These are phyloP conservation scores for Quercus aquifolioides DNA, from an alignment of 306 rosid species.

Conservation along the genomic window DNA sequence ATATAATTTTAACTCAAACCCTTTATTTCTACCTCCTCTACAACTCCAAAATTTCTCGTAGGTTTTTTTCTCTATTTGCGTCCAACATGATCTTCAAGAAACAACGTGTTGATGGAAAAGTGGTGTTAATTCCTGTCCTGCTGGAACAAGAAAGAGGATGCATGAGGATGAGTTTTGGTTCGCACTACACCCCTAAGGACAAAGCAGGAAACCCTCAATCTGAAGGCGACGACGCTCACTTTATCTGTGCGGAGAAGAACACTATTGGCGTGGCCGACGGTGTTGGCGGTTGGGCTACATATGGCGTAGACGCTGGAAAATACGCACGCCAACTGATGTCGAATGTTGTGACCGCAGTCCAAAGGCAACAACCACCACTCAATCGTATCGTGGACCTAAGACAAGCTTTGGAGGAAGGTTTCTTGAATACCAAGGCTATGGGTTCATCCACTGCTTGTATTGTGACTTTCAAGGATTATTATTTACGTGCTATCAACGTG, in stretches of 20 bases:
- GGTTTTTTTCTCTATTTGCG: too few species aligned
- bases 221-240: constrained; percentile 12
- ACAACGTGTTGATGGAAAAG: too few species aligned
- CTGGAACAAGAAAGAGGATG: too few species aligned
- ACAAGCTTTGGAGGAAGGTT: background rate
- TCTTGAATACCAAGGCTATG: background rate
- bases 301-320: background rate
- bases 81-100: too few species aligned
- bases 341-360: background rate
- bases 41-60: too few species aligned
- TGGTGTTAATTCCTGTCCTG: background rate
- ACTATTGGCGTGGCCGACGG: constrained; percentile 10
- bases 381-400: background rate
- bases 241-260: background rate
- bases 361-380: too few species aligned
- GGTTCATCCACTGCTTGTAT: constrained; percentile 33
- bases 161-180: background rate
- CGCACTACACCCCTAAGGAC: background rate
- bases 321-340: constrained; percentile 4
- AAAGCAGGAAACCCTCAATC: background rate
- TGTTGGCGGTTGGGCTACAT: constrained; percentile 3
- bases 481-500: background rate
- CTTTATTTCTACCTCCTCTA: too few species aligned
- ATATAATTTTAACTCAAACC: too few species aligned
- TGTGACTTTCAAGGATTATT: background rate